Percentiles rank a stretch among this genome's conserved stretches.
Conservation (phyloP, 2,329 filamentous ascomycete genomes). For the Tolypocladium nubicola region DNA sequence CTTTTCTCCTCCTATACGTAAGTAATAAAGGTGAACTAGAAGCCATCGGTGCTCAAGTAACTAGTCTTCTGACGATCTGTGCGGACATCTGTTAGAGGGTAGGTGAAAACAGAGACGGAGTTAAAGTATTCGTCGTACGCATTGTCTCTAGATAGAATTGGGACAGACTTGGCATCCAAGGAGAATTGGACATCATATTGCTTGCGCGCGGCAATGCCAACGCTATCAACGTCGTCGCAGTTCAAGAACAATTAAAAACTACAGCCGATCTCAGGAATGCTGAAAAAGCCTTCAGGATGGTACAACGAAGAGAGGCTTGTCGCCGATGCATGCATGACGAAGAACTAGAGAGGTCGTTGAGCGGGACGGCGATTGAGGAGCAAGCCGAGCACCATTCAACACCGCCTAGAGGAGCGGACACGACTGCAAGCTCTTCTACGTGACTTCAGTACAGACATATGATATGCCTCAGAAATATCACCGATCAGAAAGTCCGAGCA, state of each 20-base stretch:
- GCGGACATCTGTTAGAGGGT: background rate
- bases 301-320: background rate
- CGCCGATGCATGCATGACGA: background rate
- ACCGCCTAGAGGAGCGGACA: background rate
- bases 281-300: background rate
- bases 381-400: background rate
- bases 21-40: constrained; percentile 2
- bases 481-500: background rate
- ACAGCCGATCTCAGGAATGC: background rate
- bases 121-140: background rate
- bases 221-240: too few relatives aligned
- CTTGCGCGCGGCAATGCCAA: background rate
- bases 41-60: background rate
- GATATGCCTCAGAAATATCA: background rate
- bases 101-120: background rate
- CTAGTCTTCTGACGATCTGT: background rate
- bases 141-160: background rate
- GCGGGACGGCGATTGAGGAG: background rate
- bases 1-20: constrained; percentile 2
- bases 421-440: background rate
- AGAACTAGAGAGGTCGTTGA: background rate
- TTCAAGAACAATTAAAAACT: background rate
- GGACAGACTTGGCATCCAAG: background rate
- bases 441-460: background rate
- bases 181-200: background rate